A percentile compares a stretch with the other conserved stretches of the same genome.
These are phyloP conservation scores for Adenanthera pavonina DNA, from an alignment of 306 rosid species.

Conservation along the genomic window DNA sequence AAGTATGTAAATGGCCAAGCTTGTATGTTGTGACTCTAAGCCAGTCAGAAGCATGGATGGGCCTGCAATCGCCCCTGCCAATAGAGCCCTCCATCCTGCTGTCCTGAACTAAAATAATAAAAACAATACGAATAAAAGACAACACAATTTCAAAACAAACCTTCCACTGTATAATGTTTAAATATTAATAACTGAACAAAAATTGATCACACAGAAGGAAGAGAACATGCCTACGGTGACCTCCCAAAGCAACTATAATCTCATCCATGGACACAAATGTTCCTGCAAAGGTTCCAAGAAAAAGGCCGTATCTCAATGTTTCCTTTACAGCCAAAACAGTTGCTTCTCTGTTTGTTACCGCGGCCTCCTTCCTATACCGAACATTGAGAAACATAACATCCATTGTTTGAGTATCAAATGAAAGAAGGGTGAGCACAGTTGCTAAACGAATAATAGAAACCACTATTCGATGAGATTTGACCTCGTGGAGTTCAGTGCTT, in stretches of 20 bases:
- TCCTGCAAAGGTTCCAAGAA: slow-evolving; percentile 92
- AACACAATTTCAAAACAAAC: slow-evolving; percentile 25
- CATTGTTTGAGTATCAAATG: background rate
- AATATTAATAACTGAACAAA: background rate
- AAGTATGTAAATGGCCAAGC: slow-evolving; percentile 90
- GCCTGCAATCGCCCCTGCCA: slow-evolving; percentile 97
- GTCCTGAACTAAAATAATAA: slow-evolving; percentile 74
- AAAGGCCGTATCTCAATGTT: slow-evolving; percentile 88
- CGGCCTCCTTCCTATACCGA: slow-evolving; percentile 60
- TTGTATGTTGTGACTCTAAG: slow-evolving; percentile 79
- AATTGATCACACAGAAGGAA: slow-evolving; percentile 33
- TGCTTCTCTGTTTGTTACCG: slow-evolving; percentile 69
- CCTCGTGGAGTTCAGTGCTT: slow-evolving; percentile 61
- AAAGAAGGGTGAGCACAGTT: background rate
- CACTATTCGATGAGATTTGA: background rate
- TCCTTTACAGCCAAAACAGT: slow-evolving; percentile 75
- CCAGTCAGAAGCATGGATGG: slow-evolving; percentile 93
- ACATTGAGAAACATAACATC: background rate
- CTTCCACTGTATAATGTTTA: background rate
- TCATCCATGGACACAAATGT: slow-evolving; percentile 89
- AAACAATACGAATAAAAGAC: slow-evolving; percentile 39
- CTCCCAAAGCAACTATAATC: slow-evolving; percentile 71
- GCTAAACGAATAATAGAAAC: background rate
- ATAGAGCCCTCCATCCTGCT: slow-evolving; percentile 88
- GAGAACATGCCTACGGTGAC: slow-evolving; percentile 87